phyloP scores from a whole-genome alignment of 768 basidiomycete genomes.

The Suillus bovinus region DNA sequence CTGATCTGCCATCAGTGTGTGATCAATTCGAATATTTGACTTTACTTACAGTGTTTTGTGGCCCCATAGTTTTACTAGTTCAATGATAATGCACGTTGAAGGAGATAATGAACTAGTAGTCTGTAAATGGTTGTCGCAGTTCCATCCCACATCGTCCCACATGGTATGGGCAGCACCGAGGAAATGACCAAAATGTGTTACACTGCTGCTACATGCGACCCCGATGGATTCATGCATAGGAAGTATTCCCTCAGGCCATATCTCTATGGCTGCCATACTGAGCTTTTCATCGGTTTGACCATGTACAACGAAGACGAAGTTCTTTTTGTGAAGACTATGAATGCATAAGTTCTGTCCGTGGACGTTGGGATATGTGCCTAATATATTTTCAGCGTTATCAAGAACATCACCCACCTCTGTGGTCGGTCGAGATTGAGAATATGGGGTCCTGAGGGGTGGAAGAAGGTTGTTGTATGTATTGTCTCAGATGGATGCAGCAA shows the following conservation, averaged over 20 bases:
- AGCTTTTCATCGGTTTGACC: slow-evolving; percentile 92
- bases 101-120: too few relatives aligned
- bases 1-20: too few relatives aligned
- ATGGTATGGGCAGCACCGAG: slow-evolving; percentile 57
- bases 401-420: slow-evolving; percentile 83
- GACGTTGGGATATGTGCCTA: slow-evolving; percentile 9
- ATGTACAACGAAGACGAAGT: slow-evolving; percentile 87
- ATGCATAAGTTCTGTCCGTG: slow-evolving; percentile 53
- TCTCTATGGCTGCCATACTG: slow-evolving; percentile 77
- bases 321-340: slow-evolving; percentile 80
- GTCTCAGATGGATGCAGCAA: slow-evolving; percentile 86
- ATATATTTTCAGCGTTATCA: slow-evolving; percentile 61
- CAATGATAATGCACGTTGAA: too few relatives aligned
- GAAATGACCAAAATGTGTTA: slow-evolving; percentile 86
- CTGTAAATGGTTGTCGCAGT: too few relatives aligned
- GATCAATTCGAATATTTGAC: too few relatives aligned
- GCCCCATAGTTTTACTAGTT: too few relatives aligned
- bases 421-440: slow-evolving; percentile 67
- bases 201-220: slow-evolving; percentile 87
- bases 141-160: slow-evolving; percentile 77
- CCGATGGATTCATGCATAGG: slow-evolving; percentile 79
- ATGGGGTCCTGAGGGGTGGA: slow-evolving; percentile 89
- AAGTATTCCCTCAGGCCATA: slow-evolving; percentile 81
- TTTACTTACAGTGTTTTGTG: too few relatives aligned
- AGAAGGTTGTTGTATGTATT: slow-evolving; percentile 87